phyloP scores from a whole-genome alignment of 768 basidiomycete genomes.

The Tricholoma saponaceum region DNA sequence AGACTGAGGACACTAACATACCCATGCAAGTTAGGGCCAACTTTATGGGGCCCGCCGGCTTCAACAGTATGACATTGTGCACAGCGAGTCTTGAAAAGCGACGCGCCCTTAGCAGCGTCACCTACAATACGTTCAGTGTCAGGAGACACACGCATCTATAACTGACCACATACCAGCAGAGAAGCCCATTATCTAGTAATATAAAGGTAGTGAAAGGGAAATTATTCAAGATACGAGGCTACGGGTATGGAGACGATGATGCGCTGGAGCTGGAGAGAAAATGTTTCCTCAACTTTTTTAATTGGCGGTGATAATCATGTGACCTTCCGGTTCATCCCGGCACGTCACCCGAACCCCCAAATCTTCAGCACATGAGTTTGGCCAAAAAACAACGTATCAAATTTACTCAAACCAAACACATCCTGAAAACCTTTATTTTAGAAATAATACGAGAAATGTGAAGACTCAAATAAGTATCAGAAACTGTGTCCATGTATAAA shows the following conservation, averaged over 20 bases:
- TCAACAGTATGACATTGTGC: slow-evolving; percentile 91
- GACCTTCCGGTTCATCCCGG: slow-evolving; percentile 16
- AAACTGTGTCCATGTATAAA: not conserved
- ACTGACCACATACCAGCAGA: slow-evolving; percentile 31
- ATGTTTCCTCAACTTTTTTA: slow-evolving; percentile 13
- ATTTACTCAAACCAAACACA: not conserved
- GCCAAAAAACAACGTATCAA: too few relatives aligned
- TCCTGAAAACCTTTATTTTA: not conserved
- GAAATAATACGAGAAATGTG: not conserved
- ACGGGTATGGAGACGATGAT: not conserved
- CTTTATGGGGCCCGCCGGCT: slow-evolving; percentile 75
- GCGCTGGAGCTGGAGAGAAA: slow-evolving; percentile 1
- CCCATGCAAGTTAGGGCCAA: slow-evolving; percentile 96
- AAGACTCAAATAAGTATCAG: too few relatives aligned
- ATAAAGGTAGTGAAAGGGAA: slow-evolving; percentile 1
- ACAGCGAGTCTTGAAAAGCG: slow-evolving; percentile 95
- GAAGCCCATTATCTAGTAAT: slow-evolving; percentile 31
- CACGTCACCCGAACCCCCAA: too few relatives aligned
- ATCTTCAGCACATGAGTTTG: too few relatives aligned
- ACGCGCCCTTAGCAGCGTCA: slow-evolving; percentile 87
- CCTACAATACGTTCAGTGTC: slow-evolving; percentile 49
- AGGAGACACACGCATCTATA: slow-evolving; percentile 34
- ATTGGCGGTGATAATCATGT: slow-evolving; percentile 9
- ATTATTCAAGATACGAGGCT: slow-evolving; percentile 13
- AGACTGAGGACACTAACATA: slow-evolving; percentile 30